phyloP scores from a whole-genome alignment of 148 eudicot genomes.

The Amaranthus hypochondriacus region DNA sequence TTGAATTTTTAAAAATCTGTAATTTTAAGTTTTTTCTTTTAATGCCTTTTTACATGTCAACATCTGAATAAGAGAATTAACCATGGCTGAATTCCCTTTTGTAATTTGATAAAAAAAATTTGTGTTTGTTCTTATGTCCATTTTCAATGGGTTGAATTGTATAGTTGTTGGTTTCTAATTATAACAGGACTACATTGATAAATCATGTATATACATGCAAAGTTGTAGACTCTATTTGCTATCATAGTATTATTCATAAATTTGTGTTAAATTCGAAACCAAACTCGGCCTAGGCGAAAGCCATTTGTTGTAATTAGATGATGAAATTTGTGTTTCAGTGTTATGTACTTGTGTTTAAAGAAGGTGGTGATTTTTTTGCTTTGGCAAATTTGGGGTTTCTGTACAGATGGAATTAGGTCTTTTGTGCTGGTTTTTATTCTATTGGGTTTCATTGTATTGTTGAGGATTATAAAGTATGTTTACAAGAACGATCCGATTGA shows the following conservation, averaged over 20 bases:
- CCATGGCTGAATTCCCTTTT: not conserved
- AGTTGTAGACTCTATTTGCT: too few species aligned
- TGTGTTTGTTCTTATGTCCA: not conserved
- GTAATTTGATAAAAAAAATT: not conserved
- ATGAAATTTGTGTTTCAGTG: too few species aligned
- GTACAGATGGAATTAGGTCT: not conserved
- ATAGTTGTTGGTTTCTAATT: too few species aligned
- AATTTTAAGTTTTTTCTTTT: not conserved
- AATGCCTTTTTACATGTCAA: not conserved
- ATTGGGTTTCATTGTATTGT: not conserved
- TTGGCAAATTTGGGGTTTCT: not conserved
- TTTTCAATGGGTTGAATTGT: not conserved
- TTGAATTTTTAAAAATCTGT: not conserved
- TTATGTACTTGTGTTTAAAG: too few species aligned
- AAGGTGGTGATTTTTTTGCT: not conserved
- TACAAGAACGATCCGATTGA: not conserved
- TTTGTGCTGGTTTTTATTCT: not conserved
- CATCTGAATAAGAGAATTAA: not conserved
- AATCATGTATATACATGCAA: too few species aligned
- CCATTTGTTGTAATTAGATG: too few species aligned
- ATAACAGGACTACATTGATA: too few species aligned
- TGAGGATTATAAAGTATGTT: not conserved
- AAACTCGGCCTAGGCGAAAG: too few species aligned
- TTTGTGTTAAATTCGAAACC: too few species aligned
- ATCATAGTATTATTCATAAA: too few species aligned